These are phyloP conservation scores for Syzygium grande DNA, from an alignment of 345 rosid genomes.

Conservation along the genomic window DNA sequence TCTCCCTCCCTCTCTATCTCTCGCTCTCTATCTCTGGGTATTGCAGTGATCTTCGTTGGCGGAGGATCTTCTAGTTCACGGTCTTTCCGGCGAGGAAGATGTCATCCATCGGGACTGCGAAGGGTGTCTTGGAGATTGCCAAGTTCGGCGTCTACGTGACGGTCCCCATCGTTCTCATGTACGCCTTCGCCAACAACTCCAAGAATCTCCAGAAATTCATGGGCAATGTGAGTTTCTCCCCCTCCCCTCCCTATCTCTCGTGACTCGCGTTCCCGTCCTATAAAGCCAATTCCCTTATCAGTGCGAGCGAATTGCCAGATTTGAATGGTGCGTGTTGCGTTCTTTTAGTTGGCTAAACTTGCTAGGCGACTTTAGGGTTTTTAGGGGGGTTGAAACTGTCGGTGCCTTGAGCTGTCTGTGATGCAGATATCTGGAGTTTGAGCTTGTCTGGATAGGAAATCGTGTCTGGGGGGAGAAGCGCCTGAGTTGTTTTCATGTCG, in stretches of 20 bases:
- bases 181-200: conserved; percentile 70
- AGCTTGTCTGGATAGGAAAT: not conserved
- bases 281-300: not conserved
- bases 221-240: conserved; percentile 49
- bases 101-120: conserved; percentile 70
- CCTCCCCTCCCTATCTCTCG: not conserved
- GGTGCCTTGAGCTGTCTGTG: not conserved
- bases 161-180: conserved; percentile 69
- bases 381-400: not conserved
- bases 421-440: not conserved
- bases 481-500: not conserved
- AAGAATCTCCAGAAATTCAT: conserved; percentile 71
- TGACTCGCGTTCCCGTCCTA: not conserved
- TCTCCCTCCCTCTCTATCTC: not conserved
- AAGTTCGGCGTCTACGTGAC: conserved; percentile 75
- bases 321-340: not conserved
- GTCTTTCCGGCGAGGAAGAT: conserved; percentile 8
- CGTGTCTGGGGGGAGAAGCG: not conserved
- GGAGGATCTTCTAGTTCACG: not conserved
- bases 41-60: not conserved
- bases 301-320: not conserved
- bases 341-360: not conserved
- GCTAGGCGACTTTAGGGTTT: not conserved
- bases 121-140: conserved; percentile 71
- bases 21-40: not conserved